Conservation (phyloP, 1,284 basidiomycete genomes). For the Schizophyllum commune region DNA sequence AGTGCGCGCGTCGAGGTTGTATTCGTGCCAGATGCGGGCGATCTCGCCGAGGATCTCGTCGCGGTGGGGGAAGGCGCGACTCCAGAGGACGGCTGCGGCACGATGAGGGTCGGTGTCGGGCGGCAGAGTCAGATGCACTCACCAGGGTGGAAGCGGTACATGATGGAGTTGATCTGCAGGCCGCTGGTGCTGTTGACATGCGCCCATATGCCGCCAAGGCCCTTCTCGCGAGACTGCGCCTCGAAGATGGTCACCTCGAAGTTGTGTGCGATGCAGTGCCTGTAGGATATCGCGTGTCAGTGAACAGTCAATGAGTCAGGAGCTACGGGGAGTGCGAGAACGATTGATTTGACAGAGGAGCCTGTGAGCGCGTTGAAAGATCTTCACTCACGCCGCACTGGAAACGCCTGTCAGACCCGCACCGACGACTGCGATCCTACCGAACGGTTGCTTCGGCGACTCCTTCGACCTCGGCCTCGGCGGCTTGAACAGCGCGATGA, state of each 20-base stretch:
- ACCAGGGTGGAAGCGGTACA: conserved; percentile 48
- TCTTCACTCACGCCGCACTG: conserved; percentile 31
- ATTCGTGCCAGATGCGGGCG: conserved; percentile 44
- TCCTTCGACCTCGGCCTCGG: conserved; percentile 22
- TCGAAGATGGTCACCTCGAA: conserved; percentile 51
- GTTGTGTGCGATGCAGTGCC: conserved; percentile 43
- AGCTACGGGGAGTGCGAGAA: too few species aligned
- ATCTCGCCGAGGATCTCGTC: conserved; percentile 54
- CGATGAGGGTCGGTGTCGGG: too few species aligned
- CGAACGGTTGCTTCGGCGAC: conserved; percentile 20
- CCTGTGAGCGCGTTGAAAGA: too few species aligned
- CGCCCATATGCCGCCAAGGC: conserved; percentile 52
- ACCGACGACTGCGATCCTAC: conserved; percentile 45
- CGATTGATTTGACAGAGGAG: too few species aligned
- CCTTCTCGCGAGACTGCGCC: conserved; percentile 18
- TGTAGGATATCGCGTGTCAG: conserved; percentile 6
- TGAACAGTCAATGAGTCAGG: too few species aligned
- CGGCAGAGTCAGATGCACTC: too few species aligned
- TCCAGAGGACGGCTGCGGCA: conserved; percentile 36
- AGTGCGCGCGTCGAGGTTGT: conserved; percentile 43
- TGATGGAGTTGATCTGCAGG: conserved; percentile 52
- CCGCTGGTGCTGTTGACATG: conserved; percentile 53
- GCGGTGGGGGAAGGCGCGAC: conserved; percentile 39
- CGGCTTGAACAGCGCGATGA: conserved; percentile 36
- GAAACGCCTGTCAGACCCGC: conserved; percentile 45